A percentile compares a stretch with the other conserved stretches of the same genome.
Evolutionary conservation across 2,329 filamentous ascomycete species (phyloP).

Genomic region (Clarireedia homoeocarpa): DNA sequence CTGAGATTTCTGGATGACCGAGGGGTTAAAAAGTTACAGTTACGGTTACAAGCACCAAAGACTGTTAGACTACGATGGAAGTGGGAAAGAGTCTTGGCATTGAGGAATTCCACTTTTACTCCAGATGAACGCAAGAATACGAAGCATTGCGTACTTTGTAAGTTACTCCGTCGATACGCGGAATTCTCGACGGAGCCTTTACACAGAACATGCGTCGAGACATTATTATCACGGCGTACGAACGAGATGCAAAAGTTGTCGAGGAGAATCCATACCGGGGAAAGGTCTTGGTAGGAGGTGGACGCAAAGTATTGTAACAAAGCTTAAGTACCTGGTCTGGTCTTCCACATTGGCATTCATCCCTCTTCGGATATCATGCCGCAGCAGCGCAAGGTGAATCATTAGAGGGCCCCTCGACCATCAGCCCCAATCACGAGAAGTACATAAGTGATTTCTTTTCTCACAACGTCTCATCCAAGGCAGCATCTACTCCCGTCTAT

Average conservation of each 20-base stretch:
- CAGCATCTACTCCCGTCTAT: background rate
- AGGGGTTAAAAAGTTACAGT: background rate
- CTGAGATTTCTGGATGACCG: background rate
- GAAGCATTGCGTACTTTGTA: no score
- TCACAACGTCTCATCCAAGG: background rate
- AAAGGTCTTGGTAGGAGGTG: background rate
- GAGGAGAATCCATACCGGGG: background rate
- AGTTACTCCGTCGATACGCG: no score
- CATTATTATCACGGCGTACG: no score
- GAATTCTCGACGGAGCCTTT: no score
- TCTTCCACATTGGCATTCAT: conserved; percentile 1
- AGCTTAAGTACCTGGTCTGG: background rate
- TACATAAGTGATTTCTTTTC: background rate
- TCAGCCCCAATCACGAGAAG: background rate
- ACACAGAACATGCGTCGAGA: no score
- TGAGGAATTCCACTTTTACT: conserved; percentile 2
- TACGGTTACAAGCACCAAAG: background rate
- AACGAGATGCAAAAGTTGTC: no score
- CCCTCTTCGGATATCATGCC: background rate
- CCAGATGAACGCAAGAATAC: background rate
- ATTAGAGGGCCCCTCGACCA: background rate
- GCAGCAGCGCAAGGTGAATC: background rate
- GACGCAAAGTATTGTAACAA: background rate
- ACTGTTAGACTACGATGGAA: background rate
- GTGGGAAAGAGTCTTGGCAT: background rate